Evolutionary conservation across 2,329 filamentous ascomycete species (phyloP).

Genomic region (Penicillium sp.): DNA sequence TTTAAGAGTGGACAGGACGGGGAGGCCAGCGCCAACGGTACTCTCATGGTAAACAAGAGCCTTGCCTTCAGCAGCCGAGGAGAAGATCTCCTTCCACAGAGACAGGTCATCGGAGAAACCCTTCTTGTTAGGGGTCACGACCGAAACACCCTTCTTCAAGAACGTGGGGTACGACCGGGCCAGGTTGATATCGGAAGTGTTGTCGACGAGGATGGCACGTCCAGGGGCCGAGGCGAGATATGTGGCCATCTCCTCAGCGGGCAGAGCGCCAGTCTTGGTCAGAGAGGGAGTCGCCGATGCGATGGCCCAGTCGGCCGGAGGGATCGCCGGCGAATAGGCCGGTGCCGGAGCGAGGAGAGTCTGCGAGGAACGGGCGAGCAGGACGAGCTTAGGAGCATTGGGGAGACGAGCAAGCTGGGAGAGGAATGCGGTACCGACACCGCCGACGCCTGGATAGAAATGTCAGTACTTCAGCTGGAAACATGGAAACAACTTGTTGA

Average conservation of each 20-base stretch:
- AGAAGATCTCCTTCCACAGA: constrained; percentile 85
- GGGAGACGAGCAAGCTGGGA: constrained; percentile 69
- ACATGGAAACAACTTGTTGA: neutral
- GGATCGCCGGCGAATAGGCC: constrained; percentile 60
- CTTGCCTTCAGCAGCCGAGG: constrained; percentile 56
- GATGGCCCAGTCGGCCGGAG: constrained; percentile 53
- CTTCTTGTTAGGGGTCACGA: constrained; percentile 98
- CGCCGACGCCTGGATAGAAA: constrained; percentile 64
- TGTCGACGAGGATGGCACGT: constrained; percentile 83
- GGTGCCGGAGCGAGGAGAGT: constrained; percentile 69
- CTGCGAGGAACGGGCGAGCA: constrained; percentile 81
- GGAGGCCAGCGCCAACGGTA: constrained; percentile 86
- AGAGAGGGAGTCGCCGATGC: constrained; percentile 56
- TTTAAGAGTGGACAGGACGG: constrained; percentile 86
- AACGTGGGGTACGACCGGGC: constrained; percentile 79
- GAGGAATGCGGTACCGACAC: constrained; percentile 89
- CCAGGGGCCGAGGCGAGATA: constrained; percentile 74
- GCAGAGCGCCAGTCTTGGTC: constrained; percentile 45
- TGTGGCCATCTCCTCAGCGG: constrained; percentile 65
- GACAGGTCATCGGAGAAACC: constrained; percentile 78
- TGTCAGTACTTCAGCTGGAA: neutral
- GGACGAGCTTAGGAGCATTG: constrained; percentile 69
- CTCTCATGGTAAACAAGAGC: constrained; percentile 93
- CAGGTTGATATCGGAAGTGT: constrained; percentile 85
- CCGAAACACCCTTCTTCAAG: constrained; percentile 73